phyloP scores from a whole-genome alignment of 805 yeast genomes.

The Metschnikowia continentalis region DNA sequence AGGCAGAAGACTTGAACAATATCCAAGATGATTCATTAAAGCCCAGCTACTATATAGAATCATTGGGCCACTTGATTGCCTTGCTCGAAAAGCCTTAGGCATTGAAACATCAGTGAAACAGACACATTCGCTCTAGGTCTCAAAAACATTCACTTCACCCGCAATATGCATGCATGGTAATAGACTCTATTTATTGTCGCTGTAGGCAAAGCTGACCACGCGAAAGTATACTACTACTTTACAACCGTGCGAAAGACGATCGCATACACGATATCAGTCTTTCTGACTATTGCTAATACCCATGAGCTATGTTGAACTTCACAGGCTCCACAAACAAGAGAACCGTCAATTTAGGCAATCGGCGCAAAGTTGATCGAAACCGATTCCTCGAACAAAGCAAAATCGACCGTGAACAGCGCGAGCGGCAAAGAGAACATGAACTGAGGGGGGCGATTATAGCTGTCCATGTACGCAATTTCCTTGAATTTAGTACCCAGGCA shows the following conservation, averaged over 20 bases:
- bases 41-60: conserved; percentile 30
- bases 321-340: conserved; percentile 62
- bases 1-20: conserved; percentile 20
- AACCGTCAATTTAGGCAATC: conserved; percentile 61
- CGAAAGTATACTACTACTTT: not conserved
- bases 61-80: conserved; percentile 27
- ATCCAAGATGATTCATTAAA: conserved; percentile 16
- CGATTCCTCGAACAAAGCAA: conserved; percentile 57
- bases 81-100: conserved; percentile 3
- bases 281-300: not conserved
- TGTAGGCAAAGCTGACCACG: not conserved
- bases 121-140: too few relatives aligned
- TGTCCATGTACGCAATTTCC: conserved; percentile 38
- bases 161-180: too few relatives aligned
- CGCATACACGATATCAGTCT: not conserved
- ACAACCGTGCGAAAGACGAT: not conserved
- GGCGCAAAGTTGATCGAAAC: conserved; percentile 20
- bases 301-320: conserved; percentile 46
- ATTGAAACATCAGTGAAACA: not conserved
- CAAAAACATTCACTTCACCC: too few relatives aligned
- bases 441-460: conserved; percentile 52
- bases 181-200: not conserved
- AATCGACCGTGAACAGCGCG: conserved; percentile 63
- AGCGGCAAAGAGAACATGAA: conserved; percentile 46
- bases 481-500: conserved; percentile 29